A percentile compares a stretch with the other conserved stretches of the same genome.
phyloP scores from a whole-genome alignment of 805 yeast genomes.

The Suhomyces sp. region DNA sequence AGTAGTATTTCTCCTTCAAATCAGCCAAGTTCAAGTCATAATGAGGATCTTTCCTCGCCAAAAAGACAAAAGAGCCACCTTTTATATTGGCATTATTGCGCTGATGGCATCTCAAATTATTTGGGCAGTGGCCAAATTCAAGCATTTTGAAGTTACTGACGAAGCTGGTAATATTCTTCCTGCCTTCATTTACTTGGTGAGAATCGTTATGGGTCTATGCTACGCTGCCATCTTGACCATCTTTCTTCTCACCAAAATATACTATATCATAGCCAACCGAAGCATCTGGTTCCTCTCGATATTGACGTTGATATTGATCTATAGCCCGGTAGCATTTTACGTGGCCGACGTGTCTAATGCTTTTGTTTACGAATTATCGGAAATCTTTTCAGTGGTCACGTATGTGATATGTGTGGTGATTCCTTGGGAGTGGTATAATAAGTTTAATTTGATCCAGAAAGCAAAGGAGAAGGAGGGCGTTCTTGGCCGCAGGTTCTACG shows the following conservation, averaged over 20 bases:
- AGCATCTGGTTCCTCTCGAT: constrained; percentile 54
- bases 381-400: constrained; percentile 69
- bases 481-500: constrained; percentile 71
- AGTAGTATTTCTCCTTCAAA: constrained; percentile 54
- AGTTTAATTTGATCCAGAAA: constrained; percentile 55
- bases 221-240: constrained; percentile 64
- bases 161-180: constrained; percentile 59
- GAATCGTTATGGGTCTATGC: constrained; percentile 68
- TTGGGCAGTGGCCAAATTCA: constrained; percentile 67
- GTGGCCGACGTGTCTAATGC: constrained; percentile 72
- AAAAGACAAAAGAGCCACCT: constrained; percentile 62
- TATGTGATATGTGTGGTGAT: constrained; percentile 68
- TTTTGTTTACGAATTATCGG: constrained; percentile 74
- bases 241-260: constrained; percentile 50
- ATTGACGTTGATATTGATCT: constrained; percentile 52
- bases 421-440: constrained; percentile 85
- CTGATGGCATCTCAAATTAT: constrained; percentile 56
- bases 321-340: constrained; percentile 65
- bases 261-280: constrained; percentile 47
- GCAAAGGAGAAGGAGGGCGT: constrained; percentile 66
- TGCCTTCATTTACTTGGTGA: constrained; percentile 68
- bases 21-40: constrained; percentile 69
- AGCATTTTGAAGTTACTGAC: constrained; percentile 31
- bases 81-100: constrained; percentile 55
- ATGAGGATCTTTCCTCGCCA: constrained; percentile 66